Conservation (phyloP, 2,329 filamentous ascomycete species). For the Ophiognomonia clavigignenti-juglandacearum region DNA sequence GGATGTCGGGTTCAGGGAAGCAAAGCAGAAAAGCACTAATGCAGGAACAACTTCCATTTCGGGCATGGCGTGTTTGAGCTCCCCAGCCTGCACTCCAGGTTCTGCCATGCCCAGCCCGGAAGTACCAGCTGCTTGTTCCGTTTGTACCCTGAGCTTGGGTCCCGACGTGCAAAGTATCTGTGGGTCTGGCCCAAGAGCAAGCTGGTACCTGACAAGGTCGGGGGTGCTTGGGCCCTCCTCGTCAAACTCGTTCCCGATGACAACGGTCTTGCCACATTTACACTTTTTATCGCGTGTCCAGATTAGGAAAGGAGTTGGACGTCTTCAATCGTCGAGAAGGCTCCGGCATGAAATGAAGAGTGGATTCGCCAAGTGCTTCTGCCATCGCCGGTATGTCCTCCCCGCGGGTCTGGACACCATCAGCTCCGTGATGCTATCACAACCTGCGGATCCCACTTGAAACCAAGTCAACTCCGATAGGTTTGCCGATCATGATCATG, state of each 20-base stretch:
- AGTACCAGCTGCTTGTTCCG: conserved; percentile 4
- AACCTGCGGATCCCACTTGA: too few species aligned
- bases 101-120: conserved; percentile 9
- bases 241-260: too few species aligned
- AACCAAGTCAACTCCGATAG: too few species aligned
- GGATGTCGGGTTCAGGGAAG: neutral
- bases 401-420: neutral
- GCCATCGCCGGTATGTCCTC: neutral
- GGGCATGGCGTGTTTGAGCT: conserved; percentile 14
- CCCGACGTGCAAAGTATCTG: conserved; percentile 13
- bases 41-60: conserved; percentile 15
- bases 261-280: too few species aligned
- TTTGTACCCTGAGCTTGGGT: conserved; percentile 8
- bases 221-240: neutral
- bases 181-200: conserved; percentile 10
- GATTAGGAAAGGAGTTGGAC: neutral
- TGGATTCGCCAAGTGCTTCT: neutral
- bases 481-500: neutral
- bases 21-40: conserved; percentile 12
- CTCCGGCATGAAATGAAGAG: neutral
- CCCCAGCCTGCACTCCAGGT: conserved; percentile 10
- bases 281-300: too few species aligned
- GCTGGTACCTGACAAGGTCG: conserved; percentile 1
- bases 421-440: too few species aligned
- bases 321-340: neutral